Percentiles rank a stretch among this genome's conserved stretches.
Conservation (phyloP, 2,329 filamentous ascomycete species). For the Aspergillus aculeatus region DNA sequence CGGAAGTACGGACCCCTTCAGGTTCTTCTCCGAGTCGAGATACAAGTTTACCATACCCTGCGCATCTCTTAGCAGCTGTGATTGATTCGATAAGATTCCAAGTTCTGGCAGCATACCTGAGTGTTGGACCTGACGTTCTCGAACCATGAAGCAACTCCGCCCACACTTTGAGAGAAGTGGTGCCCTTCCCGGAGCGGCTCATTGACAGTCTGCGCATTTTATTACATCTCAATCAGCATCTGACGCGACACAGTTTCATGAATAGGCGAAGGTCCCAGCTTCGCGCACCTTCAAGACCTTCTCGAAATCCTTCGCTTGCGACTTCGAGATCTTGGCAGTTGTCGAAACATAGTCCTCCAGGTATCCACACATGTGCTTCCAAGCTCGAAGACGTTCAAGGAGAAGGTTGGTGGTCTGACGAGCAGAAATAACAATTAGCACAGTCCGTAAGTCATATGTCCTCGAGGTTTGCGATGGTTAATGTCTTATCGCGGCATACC, state of each 20-base stretch:
- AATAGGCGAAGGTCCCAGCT: constrained; percentile 8
- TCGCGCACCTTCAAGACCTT: constrained; percentile 74
- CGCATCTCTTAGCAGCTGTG: not conserved
- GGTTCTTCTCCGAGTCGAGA: constrained; percentile 83
- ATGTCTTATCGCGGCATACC: constrained; percentile 26
- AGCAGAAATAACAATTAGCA: not conserved
- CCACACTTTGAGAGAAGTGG: constrained; percentile 89
- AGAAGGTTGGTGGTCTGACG: constrained; percentile 73
- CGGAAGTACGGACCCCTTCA: constrained; percentile 82
- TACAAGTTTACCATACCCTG: constrained; percentile 85
- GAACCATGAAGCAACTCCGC: constrained; percentile 84
- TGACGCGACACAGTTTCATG: too few species aligned
- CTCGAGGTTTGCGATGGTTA: too few species aligned
- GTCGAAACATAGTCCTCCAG: constrained; percentile 85
- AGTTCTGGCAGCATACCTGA: constrained; percentile 51
- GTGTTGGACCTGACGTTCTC: constrained; percentile 94
- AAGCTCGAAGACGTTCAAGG: constrained; percentile 83
- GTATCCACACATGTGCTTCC: constrained; percentile 91
- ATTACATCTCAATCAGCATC: constrained; percentile 9
- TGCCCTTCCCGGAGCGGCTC: constrained; percentile 83
- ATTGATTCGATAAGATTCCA: too few species aligned
- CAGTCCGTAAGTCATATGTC: not conserved
- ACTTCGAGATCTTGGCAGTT: constrained; percentile 81
- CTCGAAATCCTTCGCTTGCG: constrained; percentile 91
- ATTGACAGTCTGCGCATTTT: constrained; percentile 65